Conservation (phyloP, 192 early-diverging fungal species). For the Geosiphon pyriformis region DNA sequence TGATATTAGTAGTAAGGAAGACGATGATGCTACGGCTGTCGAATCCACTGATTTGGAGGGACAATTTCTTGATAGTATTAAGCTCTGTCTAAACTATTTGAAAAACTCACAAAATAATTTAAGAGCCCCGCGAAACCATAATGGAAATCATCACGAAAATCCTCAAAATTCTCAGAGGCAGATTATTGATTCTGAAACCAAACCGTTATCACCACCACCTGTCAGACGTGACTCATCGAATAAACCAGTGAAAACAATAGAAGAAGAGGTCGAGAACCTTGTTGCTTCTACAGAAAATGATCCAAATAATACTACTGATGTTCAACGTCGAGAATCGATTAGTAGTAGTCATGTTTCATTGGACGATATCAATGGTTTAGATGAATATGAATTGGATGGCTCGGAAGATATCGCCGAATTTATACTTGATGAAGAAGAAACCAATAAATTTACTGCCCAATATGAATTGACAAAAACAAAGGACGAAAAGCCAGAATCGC, state of each 20-base stretch:
- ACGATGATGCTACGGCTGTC: constrained; percentile 25
- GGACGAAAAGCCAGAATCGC: not conserved
- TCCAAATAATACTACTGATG: not conserved
- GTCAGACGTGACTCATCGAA: constrained; percentile 11
- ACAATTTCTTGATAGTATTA: constrained; percentile 27
- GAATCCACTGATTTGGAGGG: constrained; percentile 25
- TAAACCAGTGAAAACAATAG: not conserved
- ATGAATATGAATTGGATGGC: constrained; percentile 17
- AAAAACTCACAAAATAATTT: constrained; percentile 20
- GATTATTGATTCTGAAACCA: not conserved
- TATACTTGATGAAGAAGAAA: constrained; percentile 12
- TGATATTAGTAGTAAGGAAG: constrained; percentile 16
- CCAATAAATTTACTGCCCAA: not conserved
- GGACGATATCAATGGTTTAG: constrained; percentile 5
- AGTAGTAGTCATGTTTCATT: constrained; percentile 15
- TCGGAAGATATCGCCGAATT: constrained; percentile 19
- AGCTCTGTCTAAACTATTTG: constrained; percentile 26
- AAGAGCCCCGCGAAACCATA: not conserved
- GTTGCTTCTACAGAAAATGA: not conserved
- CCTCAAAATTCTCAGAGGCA: not conserved
- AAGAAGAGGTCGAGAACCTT: not conserved
- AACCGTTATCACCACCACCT: not conserved
- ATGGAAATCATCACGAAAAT: not conserved
- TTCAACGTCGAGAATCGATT: constrained; percentile 8
- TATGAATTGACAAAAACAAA: not conserved